Conservation (phyloP, 2,329 filamentous ascomycete genomes). For the Neofusicoccum umdonicola region DNA sequence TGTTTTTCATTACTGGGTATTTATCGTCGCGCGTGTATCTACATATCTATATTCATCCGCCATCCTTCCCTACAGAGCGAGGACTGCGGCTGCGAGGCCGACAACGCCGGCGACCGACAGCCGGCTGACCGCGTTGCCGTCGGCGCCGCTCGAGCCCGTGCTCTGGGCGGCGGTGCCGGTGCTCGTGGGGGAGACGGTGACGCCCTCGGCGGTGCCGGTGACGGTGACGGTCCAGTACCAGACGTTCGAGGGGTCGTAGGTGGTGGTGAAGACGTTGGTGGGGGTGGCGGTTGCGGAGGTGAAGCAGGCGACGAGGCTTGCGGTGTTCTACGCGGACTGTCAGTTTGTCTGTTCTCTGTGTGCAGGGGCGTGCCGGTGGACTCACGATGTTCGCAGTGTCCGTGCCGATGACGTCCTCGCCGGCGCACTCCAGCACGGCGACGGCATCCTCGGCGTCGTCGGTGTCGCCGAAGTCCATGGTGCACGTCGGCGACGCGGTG, state of each 20-base stretch:
- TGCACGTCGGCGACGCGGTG: neutral
- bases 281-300: neutral
- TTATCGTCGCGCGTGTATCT: neutral
- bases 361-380: neutral
- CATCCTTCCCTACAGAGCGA: neutral
- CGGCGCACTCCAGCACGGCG: neutral
- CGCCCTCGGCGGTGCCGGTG: constrained; percentile 25
- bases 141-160: neutral
- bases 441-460: neutral
- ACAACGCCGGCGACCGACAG: neutral
- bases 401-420: neutral
- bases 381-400: neutral
- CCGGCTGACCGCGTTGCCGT: neutral
- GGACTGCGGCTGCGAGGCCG: neutral
- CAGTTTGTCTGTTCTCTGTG: neutral
- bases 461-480: neutral
- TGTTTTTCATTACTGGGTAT: neutral
- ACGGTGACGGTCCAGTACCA: constrained; percentile 23
- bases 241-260: constrained; percentile 20
- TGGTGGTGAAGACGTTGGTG: neutral
- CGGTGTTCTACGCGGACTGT: neutral
- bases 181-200: neutral
- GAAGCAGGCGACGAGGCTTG: neutral
- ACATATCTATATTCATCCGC: neutral
- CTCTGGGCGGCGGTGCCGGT: neutral